Evolutionary conservation across 140 eudicot genomes (phyloP).

Genomic region (Senecio squalidus): DNA sequence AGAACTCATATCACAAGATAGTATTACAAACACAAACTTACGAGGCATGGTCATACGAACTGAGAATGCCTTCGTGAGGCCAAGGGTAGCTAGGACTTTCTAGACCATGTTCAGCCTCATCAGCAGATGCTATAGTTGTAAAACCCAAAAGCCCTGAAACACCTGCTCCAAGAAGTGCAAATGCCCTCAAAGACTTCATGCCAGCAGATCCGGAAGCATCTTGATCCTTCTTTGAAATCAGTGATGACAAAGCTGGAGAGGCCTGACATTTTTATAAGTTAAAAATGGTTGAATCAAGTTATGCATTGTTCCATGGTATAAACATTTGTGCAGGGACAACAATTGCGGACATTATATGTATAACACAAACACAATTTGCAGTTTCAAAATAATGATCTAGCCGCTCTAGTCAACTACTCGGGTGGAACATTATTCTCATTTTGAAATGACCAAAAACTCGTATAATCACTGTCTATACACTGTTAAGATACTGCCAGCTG

Average conservation of each 20-base stretch:
- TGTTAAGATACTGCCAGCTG: too few relatives aligned
- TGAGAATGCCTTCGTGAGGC: slow-evolving; percentile 82
- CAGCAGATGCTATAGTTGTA: slow-evolving; percentile 64
- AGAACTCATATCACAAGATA: background rate
- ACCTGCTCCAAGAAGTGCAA: slow-evolving; percentile 84
- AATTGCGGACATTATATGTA: background rate
- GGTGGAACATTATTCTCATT: too few relatives aligned
- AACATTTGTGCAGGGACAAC: background rate
- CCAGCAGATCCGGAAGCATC: slow-evolving; percentile 54
- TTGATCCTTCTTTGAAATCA: slow-evolving; percentile 46
- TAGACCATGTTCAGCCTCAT: slow-evolving; percentile 87
- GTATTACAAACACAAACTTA: slow-evolving; percentile 38
- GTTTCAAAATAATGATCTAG: too few relatives aligned
- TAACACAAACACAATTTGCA: too few relatives aligned
- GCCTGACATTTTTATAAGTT: slow-evolving; percentile 36
- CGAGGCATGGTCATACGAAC: slow-evolving; percentile 83
- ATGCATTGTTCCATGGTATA: background rate
- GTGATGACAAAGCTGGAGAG: slow-evolving; percentile 55
- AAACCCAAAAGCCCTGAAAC: slow-evolving; percentile 73
- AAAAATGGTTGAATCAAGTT: slow-evolving; percentile 5
- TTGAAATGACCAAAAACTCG: too few relatives aligned
- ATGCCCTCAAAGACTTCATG: slow-evolving; percentile 46
- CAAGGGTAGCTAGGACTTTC: slow-evolving; percentile 66
- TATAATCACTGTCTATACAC: too few relatives aligned
- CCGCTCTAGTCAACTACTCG: too few relatives aligned